A percentile compares a stretch with the other conserved stretches of the same genome.
These are phyloP conservation scores for Flaveria floridana DNA, from an alignment of 140 eudicot species.

Conservation along the genomic window DNA sequence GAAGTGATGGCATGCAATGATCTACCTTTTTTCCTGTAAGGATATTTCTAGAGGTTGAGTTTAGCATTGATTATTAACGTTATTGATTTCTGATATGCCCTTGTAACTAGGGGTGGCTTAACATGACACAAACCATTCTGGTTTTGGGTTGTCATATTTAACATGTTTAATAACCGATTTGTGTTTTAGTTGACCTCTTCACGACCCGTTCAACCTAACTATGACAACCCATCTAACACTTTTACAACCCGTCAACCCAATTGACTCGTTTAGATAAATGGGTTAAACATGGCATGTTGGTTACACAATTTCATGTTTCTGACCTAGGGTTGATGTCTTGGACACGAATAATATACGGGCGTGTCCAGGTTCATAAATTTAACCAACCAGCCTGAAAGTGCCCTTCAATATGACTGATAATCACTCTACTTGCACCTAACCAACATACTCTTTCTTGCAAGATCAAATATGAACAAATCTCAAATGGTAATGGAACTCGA, in stretches of 20 bases:
- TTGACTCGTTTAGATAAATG: not conserved
- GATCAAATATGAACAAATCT: conserved; percentile 77
- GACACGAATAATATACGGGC: not conserved
- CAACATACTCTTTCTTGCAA: conserved; percentile 29
- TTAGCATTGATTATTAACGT: not conserved
- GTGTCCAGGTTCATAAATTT: not conserved
- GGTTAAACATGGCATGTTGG: not conserved
- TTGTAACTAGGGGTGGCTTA: not conserved
- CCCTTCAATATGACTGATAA: not conserved
- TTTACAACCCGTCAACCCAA: not conserved
- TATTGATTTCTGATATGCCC: not conserved
- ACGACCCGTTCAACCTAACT: not conserved
- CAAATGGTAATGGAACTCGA: conserved; percentile 71
- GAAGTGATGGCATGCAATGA: conserved; percentile 72
- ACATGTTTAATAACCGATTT: not conserved
- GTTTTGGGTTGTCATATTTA: conserved; percentile 12
- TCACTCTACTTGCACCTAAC: not conserved
- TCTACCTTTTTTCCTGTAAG: conserved; percentile 86
- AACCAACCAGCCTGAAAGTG: not conserved
- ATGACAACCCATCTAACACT: not conserved
- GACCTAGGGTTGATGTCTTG: not conserved
- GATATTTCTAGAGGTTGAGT: not conserved
- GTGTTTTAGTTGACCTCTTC: not conserved
- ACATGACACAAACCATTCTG: not conserved
- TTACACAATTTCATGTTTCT: not conserved